Evolutionary conservation across 352 stramenopile species (phyloP).

Genomic region (Globisporangium canariense): DNA sequence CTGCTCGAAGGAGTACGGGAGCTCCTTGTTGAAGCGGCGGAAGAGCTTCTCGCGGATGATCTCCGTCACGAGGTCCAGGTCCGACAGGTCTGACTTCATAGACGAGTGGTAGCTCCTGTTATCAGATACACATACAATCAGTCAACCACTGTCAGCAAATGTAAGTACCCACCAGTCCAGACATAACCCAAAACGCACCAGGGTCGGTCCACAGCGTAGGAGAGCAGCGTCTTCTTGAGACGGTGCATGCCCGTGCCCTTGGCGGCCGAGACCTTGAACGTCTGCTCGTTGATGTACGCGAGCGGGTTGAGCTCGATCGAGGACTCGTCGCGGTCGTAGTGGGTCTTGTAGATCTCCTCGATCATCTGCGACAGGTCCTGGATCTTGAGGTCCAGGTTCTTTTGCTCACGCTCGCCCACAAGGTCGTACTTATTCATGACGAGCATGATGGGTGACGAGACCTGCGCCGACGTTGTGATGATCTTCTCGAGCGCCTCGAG

Average conservation of each 20-base stretch:
- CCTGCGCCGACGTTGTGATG: conserved; percentile 69
- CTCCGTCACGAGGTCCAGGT: conserved; percentile 80
- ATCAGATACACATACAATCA: neutral
- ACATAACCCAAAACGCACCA: conserved; percentile 27
- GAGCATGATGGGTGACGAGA: conserved; percentile 76
- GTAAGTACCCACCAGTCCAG: too few species aligned
- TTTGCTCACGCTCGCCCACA: conserved; percentile 45
- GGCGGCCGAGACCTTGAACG: conserved; percentile 73
- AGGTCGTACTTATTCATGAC: conserved; percentile 88
- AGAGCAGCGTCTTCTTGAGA: conserved; percentile 64
- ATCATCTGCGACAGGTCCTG: conserved; percentile 83
- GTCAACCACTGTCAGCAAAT: neutral
- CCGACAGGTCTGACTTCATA: conserved; percentile 79
- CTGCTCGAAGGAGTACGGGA: conserved; percentile 81
- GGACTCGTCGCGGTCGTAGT: conserved; percentile 55
- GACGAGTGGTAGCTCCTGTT: conserved; percentile 78
- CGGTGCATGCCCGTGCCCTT: conserved; percentile 67
- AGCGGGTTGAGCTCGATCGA: conserved; percentile 60
- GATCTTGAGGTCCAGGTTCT: conserved; percentile 61
- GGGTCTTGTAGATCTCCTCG: conserved; percentile 64
- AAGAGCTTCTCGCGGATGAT: conserved; percentile 89
- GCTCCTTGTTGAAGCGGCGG: conserved; percentile 83
- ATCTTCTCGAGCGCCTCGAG: conserved; percentile 78
- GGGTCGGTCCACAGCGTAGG: conserved; percentile 61
- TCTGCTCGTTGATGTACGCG: conserved; percentile 68